A percentile compares a stretch with the other conserved stretches of the same genome.
These are phyloP conservation scores for Rusavskia elegans DNA, from an alignment of 495 filamentous ascomycete species.

Conservation along the genomic window DNA sequence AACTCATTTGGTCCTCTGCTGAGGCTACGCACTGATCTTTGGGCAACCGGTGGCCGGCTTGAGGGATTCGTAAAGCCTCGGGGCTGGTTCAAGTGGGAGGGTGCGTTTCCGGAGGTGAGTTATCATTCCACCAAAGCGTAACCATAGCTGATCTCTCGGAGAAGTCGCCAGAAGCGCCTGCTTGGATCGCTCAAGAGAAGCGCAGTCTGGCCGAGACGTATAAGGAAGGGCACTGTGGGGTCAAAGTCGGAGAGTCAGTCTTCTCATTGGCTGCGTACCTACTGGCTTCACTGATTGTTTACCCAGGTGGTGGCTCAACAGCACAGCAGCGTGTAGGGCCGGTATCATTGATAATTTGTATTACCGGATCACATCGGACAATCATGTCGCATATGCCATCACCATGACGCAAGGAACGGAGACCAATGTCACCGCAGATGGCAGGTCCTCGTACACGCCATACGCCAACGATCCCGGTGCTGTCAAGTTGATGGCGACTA, in stretches of 20 bases:
- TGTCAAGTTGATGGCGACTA: conserved; percentile 5
- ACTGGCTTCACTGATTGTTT: background rate
- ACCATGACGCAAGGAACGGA: background rate
- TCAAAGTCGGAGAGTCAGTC: conserved; percentile 7
- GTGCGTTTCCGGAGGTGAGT: background rate
- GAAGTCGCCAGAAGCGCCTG: background rate
- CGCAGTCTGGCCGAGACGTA: background rate
- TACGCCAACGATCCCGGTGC: conserved; percentile 2
- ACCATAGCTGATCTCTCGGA: background rate
- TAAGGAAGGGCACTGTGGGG: conserved; percentile 2
- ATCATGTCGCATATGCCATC: conserved; percentile 10
- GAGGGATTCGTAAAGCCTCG: conserved; percentile 6
- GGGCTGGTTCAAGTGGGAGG: background rate
- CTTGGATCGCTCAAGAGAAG: conserved; percentile 5
- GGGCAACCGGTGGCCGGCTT: conserved; percentile 7
- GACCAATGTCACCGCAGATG: background rate
- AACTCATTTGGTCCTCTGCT: conserved; percentile 6
- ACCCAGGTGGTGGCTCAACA: conserved; percentile 14
- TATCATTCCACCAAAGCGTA: background rate
- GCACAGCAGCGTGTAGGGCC: conserved; percentile 8
- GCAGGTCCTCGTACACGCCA: background rate
- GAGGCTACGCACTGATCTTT: conserved; percentile 9
- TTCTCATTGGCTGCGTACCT: background rate
- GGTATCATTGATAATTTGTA: conserved; percentile 7
- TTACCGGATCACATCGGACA: conserved; percentile 8